Conservation (phyloP, 2,329 filamentous ascomycete species). For the Penicillium fuscoglaucum region DNA sequence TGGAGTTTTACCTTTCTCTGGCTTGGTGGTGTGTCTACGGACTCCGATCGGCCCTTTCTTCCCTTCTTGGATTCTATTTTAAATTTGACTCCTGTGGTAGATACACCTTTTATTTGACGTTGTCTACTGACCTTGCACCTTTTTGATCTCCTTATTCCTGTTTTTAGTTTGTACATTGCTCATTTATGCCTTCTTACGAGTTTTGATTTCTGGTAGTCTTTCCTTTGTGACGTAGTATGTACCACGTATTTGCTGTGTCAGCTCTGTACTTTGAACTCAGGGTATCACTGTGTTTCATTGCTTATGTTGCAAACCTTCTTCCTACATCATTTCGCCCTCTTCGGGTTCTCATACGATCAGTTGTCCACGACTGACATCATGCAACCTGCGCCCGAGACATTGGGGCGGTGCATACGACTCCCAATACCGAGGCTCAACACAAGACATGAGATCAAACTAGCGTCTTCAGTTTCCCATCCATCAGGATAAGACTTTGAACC, state of each 20-base stretch:
- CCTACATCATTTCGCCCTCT: not conserved
- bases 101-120: conserved; percentile 33
- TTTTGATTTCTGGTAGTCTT: not conserved
- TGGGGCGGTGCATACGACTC: not conserved
- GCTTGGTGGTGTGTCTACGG: conserved; percentile 1
- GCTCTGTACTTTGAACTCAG: no score
- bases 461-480: not conserved
- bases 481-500: not conserved
- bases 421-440: not conserved
- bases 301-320: not conserved
- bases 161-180: conserved; percentile 28
- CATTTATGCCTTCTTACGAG: conserved; percentile 25
- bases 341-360: not conserved
- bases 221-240: not conserved
- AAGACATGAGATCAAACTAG: not conserved
- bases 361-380: not conserved
- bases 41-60: conserved; percentile 12
- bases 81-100: conserved; percentile 30
- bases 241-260: not conserved
- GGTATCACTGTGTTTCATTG: not conserved
- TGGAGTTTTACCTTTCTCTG: conserved; percentile 22
- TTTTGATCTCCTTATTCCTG: conserved; percentile 25
- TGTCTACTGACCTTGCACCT: conserved; percentile 30
- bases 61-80: conserved; percentile 26
- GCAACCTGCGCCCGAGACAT: not conserved